Evolutionary conservation across 169 alveolate genomes (phyloP).

Genomic region (Plasmodium vivax): DNA sequence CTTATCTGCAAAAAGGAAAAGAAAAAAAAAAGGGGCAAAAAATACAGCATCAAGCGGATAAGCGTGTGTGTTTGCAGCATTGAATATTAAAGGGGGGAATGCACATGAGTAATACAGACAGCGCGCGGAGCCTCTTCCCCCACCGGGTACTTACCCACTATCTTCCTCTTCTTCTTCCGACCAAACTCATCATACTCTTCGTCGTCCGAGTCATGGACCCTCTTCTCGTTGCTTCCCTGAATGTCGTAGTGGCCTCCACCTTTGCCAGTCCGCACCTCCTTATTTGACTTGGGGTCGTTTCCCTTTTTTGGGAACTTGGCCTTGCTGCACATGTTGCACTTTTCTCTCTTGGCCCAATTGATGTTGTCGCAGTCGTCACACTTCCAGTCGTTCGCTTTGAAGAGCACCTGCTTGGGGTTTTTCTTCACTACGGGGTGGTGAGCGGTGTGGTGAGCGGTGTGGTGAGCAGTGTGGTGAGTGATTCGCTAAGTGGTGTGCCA

Average conservation of each 20-base stretch:
- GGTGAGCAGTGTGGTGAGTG: neutral
- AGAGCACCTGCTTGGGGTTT: constrained; percentile 39
- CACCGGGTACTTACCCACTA: constrained; percentile 4
- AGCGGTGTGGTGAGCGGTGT: too few relatives aligned
- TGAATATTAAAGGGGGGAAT: neutral
- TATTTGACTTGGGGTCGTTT: constrained; percentile 19
- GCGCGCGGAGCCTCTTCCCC: neutral
- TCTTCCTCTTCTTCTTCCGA: constrained; percentile 79
- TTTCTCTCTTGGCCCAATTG: constrained; percentile 88
- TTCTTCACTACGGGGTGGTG: constrained; percentile 4
- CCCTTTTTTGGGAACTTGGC: constrained; percentile 16
- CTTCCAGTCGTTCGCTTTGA: constrained; percentile 86
- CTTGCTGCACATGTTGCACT: constrained; percentile 87
- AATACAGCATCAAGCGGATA: neutral
- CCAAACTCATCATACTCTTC: constrained; percentile 88
- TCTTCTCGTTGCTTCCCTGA: constrained; percentile 82
- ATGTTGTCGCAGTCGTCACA: constrained; percentile 89
- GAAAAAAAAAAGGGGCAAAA: neutral
- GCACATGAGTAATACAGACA: neutral
- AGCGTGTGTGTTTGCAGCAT: neutral
- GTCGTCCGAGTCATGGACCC: constrained; percentile 84
- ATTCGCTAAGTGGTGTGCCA: neutral
- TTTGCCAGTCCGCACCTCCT: constrained; percentile 83
- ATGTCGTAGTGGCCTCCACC: constrained; percentile 89
- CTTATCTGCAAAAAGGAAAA: constrained; percentile 7